A percentile compares a stretch with the other conserved stretches of the same genome.
phyloP scores from a whole-genome alignment of 1,284 basidiomycete species.

The Pisolithus thermaeus region DNA sequence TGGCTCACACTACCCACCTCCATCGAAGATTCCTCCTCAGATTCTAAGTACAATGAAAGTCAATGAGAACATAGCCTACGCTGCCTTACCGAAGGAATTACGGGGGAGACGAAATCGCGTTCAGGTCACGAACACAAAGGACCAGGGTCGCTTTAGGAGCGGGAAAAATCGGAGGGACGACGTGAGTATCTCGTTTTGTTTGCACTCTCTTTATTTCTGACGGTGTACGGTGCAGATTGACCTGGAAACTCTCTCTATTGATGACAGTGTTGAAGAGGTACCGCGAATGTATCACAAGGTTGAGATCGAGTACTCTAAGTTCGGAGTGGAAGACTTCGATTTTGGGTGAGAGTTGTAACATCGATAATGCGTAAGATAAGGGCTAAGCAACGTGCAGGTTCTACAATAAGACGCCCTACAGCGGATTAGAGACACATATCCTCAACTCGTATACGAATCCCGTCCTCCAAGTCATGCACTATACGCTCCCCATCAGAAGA shows the following conservation, averaged over 20 bases:
- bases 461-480: conserved; percentile 87
- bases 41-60: conserved; percentile 76
- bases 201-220: conserved; percentile 4
- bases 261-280: conserved; percentile 53
- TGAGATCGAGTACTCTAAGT: conserved; percentile 97
- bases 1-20: conserved; percentile 51
- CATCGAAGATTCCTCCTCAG: conserved; percentile 73
- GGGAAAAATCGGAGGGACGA: conserved; percentile 54
- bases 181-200: conserved; percentile 25
- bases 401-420: conserved; percentile 86
- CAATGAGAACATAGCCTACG: conserved; percentile 88
- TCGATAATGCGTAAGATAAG: not conserved
- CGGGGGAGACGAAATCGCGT: conserved; percentile 76
- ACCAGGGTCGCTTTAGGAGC: conserved; percentile 76
- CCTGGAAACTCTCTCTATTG: conserved; percentile 42
- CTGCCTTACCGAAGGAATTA: conserved; percentile 77
- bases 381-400: conserved; percentile 47
- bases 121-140: conserved; percentile 45
- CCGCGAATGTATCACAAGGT: conserved; percentile 87
- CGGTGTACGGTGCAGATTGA: conserved; percentile 33
- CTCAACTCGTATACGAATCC: conserved; percentile 97
- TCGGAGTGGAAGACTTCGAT: conserved; percentile 99
- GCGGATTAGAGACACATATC: conserved; percentile 96
- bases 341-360: conserved; percentile 61
- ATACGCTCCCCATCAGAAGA: conserved; percentile 70